phyloP scores from a whole-genome alignment of 208 protist genomes.

The Acanthamoeba sp. region DNA sequence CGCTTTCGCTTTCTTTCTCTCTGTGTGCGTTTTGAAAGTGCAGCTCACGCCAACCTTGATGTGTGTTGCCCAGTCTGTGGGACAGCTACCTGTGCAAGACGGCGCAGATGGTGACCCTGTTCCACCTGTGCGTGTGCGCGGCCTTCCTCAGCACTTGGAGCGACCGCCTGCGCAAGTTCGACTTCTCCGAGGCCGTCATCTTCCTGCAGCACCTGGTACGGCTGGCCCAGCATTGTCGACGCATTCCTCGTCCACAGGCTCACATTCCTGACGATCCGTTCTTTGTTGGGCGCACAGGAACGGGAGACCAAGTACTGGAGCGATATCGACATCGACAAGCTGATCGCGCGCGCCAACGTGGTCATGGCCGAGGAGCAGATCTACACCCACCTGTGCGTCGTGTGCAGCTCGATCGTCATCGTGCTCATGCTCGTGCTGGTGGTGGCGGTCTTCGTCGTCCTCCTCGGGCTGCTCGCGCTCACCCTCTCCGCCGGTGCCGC shows the following conservation, averaged over 20 bases:
- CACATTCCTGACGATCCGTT: not conserved
- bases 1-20: too few species aligned
- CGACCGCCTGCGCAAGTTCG: not conserved
- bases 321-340: not conserved
- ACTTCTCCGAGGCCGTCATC: conserved; percentile 4
- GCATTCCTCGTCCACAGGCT: too few species aligned
- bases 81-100: conserved; percentile 4
- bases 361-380: conserved; percentile 3
- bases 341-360: not conserved
- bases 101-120: not conserved
- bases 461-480: not conserved
- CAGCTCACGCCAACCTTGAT: too few species aligned
- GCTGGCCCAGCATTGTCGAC: too few species aligned
- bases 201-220: not conserved
- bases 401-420: conserved; percentile 18
- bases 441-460: not conserved
- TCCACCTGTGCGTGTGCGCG: not conserved
- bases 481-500: not conserved
- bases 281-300: not conserved
- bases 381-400: not conserved
- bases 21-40: too few species aligned
- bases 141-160: not conserved
- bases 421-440: conserved; percentile 7
- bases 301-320: not conserved
- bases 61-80: not conserved